Percentiles rank a stretch among this genome's conserved stretches.
phyloP scores from a whole-genome alignment of 306 rosid species.

The Datisca glomerata region DNA sequence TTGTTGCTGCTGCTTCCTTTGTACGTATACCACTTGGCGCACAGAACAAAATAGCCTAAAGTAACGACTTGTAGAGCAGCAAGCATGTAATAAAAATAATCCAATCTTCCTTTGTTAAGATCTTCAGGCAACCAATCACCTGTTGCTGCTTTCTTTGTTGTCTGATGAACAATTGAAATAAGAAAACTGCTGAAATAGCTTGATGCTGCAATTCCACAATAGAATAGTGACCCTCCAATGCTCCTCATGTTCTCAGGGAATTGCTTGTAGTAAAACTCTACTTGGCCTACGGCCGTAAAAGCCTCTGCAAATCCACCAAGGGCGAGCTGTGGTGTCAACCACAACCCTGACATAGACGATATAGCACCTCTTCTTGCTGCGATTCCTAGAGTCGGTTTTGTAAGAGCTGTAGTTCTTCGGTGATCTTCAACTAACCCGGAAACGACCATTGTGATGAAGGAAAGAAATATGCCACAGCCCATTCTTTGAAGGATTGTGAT shows the following conservation, averaged over 20 bases:
- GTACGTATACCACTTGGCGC: constrained; percentile 57
- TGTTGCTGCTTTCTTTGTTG: constrained; percentile 18
- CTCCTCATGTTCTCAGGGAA: constrained; percentile 94
- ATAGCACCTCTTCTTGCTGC: constrained; percentile 54
- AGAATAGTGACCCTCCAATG: constrained; percentile 58
- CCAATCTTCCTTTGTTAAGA: constrained; percentile 81
- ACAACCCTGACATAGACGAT: constrained; percentile 63
- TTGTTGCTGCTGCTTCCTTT: too few species aligned
- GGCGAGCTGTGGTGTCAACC: constrained; percentile 60
- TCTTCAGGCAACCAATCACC: constrained; percentile 83
- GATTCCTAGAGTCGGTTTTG: constrained; percentile 34
- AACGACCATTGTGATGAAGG: constrained; percentile 31
- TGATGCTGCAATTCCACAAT: constrained; percentile 49
- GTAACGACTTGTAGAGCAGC: constrained; percentile 33
- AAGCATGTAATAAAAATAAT: constrained; percentile 51
- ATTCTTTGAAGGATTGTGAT: constrained; percentile 69
- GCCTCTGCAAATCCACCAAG: constrained; percentile 49
- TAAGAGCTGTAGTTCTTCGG: constrained; percentile 36
- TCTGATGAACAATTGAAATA: constrained; percentile 36
- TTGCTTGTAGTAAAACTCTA: constrained; percentile 72
- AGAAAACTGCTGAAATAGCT: constrained; percentile 56
- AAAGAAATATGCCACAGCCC: constrained; percentile 53
- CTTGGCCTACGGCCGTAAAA: constrained; percentile 47
- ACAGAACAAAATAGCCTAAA: constrained; percentile 45
- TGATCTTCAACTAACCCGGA: constrained; percentile 45